Evolutionary conservation across 306 rosid genomes (phyloP).

Genomic region (Rubus parviflorus): DNA sequence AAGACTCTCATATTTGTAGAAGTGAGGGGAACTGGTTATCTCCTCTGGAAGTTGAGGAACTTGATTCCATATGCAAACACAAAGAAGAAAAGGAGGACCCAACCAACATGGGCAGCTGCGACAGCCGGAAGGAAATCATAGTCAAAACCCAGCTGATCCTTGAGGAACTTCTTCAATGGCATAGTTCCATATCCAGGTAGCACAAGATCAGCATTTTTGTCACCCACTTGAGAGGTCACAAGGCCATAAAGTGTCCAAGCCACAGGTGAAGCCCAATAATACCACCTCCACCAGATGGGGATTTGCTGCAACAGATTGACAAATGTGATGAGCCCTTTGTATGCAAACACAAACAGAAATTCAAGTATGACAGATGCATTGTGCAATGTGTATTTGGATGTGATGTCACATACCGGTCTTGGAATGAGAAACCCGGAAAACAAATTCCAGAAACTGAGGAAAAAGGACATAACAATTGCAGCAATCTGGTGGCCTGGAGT

Average conservation of each 20-base stretch:
- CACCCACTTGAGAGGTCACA: conserved; percentile 44
- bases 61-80: conserved; percentile 68
- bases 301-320: conserved; percentile 30
- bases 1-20: neutral
- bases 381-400: neutral
- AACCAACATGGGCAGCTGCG: conserved; percentile 44
- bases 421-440: conserved; percentile 48
- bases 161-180: conserved; percentile 40
- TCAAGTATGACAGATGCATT: neutral
- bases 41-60: conserved; percentile 61
- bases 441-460: conserved; percentile 48
- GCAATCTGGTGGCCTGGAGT: conserved; percentile 49
- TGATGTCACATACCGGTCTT: conserved; percentile 27
- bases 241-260: conserved; percentile 52
- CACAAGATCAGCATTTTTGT: conserved; percentile 21
- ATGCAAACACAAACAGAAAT: neutral
- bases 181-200: conserved; percentile 32
- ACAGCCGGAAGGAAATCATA: conserved; percentile 46
- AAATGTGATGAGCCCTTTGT: neutral
- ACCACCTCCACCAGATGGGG: conserved; percentile 63
- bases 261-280: conserved; percentile 50
- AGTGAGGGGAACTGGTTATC: conserved; percentile 21
- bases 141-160: conserved; percentile 42
- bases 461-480: conserved; percentile 42
- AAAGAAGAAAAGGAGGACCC: conserved; percentile 48